Base-by-base conservation (phyloP, 768 basidiomycete genomes). In the Naganishia randhawae region DNA sequence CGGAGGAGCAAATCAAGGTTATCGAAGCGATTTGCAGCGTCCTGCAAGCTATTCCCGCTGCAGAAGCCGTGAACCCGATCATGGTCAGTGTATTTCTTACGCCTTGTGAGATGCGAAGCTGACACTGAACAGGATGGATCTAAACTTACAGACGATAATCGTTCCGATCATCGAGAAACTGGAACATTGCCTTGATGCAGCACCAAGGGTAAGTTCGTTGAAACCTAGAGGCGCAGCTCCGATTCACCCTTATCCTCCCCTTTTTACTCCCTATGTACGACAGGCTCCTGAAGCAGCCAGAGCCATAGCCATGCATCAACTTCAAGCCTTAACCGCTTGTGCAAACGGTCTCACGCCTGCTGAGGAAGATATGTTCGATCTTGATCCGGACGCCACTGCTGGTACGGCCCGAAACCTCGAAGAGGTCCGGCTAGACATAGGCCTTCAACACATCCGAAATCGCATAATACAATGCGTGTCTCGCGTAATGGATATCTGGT, bases 1-100 rank as follows among this genome's bases (percentile, higher is more conserved):
- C 80, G 5, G 73, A 75, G 13, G 92, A 95, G 79, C 90, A 89
- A 80, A 85, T 86, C 72, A 96, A 94, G 80, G 90, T 96, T 0
- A 82, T 96, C 51, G 90, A 96, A 76, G 91, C 89, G 0, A 94
- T 97, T 62, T 87, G 91, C 1, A 95, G 92, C 71, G 91, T 97
- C 3, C 89, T 96, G 35, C 91, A 96, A 74, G 94, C 93, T 0
- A 80, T 97, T 55, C 88, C 90, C 0, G 87, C 91, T 0, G 82
- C 82, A 48, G 88, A 92, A 50, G 89, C 86, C 66, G 87, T 95
- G 31, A 84, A 86, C 0, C 89, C 92, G 0, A 84, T 94, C 27
- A 85, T 88, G 81, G 89, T 89, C 61, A 41, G 81, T 78, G 22
- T 16, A 16, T 13, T 13, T n/a, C 11, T 33, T 1, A n/a, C n/a